phyloP scores from a whole-genome alignment of 2,329 filamentous ascomycete species.

The Talaromyces atroroseus region DNA sequence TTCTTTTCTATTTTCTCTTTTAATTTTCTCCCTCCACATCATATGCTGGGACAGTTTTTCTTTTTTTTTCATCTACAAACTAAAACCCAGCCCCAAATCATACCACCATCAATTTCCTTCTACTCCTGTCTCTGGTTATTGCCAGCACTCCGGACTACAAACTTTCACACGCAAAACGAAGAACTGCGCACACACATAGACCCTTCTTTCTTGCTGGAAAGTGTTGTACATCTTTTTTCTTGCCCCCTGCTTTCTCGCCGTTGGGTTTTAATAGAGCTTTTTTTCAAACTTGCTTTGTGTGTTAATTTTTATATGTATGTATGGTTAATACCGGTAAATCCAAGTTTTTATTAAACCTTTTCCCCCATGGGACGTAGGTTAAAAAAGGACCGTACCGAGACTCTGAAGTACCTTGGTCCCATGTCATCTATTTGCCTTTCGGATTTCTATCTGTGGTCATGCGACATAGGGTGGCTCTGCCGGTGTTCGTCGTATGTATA shows the following conservation, averaged over 20 bases:
- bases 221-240: slow-evolving; percentile 14
- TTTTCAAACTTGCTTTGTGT: slow-evolving; percentile 10
- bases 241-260: slow-evolving; percentile 4
- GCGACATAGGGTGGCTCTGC: too few species aligned
- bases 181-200: not conserved
- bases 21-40: not conserved
- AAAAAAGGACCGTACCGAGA: too few species aligned
- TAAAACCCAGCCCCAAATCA: slow-evolving; percentile 7
- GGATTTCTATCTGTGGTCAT: too few species aligned
- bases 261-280: slow-evolving; percentile 13
- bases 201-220: slow-evolving; percentile 4
- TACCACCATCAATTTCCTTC: not conserved
- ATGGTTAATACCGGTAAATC: slow-evolving; percentile 15
- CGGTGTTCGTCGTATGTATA: too few species aligned
- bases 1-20: slow-evolving; percentile 1
- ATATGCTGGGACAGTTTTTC: slow-evolving; percentile 8
- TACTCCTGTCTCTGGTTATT: not conserved
- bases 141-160: not conserved
- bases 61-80: not conserved
- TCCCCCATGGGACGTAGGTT: not conserved
- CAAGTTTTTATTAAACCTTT: not conserved
- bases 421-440: too few species aligned
- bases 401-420: too few species aligned
- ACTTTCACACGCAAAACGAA: not conserved
- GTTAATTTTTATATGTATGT: slow-evolving; percentile 14